These are phyloP conservation scores for Linnemannia exigua DNA, from an alignment of 192 early-diverging fungal genomes.

Conservation along the genomic window DNA sequence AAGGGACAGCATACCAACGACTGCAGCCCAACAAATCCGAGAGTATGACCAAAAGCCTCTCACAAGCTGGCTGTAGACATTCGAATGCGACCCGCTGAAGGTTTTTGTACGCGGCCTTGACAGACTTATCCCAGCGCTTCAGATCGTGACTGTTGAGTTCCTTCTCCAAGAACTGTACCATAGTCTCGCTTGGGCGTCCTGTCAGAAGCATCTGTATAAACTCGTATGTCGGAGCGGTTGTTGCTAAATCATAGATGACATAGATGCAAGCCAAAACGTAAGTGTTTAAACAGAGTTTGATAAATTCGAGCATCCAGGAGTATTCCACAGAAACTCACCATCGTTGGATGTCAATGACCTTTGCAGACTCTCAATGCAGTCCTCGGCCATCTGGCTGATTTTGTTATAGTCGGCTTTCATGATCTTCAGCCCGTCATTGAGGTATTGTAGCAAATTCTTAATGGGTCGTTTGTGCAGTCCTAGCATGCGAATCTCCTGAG, in stretches of 20 bases:
- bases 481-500: conserved; percentile 27
- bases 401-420: conserved; percentile 34
- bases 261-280: too few species aligned
- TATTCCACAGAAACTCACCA: conserved; percentile 4
- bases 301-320: too few species aligned
- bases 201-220: conserved; percentile 43
- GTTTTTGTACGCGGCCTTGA: conserved; percentile 27
- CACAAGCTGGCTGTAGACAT: conserved; percentile 40
- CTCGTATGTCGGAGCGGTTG: conserved; percentile 24
- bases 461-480: conserved; percentile 30
- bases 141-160: conserved; percentile 38
- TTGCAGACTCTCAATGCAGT: conserved; percentile 30
- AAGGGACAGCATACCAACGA: conserved; percentile 24
- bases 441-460: conserved; percentile 20
- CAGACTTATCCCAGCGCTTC: conserved; percentile 39
- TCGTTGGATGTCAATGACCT: conserved; percentile 21
- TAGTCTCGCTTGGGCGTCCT: conserved; percentile 21
- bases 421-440: conserved; percentile 22
- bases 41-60: conserved; percentile 32
- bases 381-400: conserved; percentile 18
- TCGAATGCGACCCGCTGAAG: conserved; percentile 46
- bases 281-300: too few species aligned
- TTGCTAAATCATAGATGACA: conserved; percentile 29
- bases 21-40: conserved; percentile 43
- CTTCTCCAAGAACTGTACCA: conserved; percentile 36